A percentile compares a stretch with the other conserved stretches of the same genome.
Evolutionary conservation across 768 basidiomycete species (phyloP).

Genomic region (Rhodocollybia butyracea): DNA sequence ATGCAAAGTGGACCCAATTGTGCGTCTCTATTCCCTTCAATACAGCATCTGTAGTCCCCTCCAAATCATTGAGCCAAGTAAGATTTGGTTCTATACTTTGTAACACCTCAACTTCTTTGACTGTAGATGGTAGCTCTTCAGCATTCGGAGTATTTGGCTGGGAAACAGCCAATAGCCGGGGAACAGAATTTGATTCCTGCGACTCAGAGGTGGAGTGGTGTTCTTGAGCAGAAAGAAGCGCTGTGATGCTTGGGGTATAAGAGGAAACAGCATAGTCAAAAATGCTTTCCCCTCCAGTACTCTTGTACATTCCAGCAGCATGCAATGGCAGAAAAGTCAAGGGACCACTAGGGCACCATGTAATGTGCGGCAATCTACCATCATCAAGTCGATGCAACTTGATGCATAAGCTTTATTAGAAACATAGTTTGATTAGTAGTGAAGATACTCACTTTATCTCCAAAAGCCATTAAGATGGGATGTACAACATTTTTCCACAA

Average conservation of each 20-base stretch:
- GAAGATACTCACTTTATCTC: not conserved
- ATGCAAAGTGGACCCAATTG: slow-evolving; percentile 30
- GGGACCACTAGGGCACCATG: slow-evolving; percentile 9
- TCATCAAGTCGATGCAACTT: not conserved
- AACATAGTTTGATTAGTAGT: not conserved
- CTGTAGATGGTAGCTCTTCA: not conserved
- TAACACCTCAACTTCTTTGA: not conserved
- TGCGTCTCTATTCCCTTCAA: slow-evolving; percentile 12
- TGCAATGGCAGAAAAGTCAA: slow-evolving; percentile 12
- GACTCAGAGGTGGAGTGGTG: not conserved
- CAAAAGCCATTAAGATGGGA: not conserved
- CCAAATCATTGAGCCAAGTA: slow-evolving; percentile 1
- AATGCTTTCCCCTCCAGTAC: not conserved
- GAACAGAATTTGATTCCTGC: not conserved
- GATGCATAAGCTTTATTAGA: not conserved
- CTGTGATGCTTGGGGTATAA: slow-evolving; percentile 13
- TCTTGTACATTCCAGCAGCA: slow-evolving; percentile 8
- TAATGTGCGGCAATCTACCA: not conserved
- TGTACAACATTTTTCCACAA: not conserved
- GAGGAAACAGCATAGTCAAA: slow-evolving; percentile 9
- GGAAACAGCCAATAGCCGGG: not conserved
- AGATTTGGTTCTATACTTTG: not conserved
- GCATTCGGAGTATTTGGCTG: not conserved
- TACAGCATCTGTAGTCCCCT: slow-evolving; percentile 15
- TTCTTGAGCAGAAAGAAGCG: slow-evolving; percentile 9